Base-by-base conservation (phyloP, 2,329 filamentous ascomycete species). In the Trichoderma oligosporum region DNA sequence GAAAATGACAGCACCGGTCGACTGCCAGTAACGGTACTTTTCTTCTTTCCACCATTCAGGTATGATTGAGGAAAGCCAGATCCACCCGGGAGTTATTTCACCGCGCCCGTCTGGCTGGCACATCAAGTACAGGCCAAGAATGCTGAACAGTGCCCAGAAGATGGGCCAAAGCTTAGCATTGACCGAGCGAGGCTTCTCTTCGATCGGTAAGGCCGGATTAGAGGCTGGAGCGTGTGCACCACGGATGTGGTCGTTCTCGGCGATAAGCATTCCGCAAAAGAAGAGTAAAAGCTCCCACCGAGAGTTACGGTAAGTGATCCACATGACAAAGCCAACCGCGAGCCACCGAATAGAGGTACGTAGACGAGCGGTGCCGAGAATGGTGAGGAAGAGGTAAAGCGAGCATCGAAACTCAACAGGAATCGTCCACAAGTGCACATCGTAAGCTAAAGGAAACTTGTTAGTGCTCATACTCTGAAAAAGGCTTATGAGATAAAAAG, bases 391-490 rank as follows among this genome's bases (percentile, higher is more conserved):
- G 8, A 85, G 73, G 58, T 81, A 74, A 66, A 85, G 76, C 2
- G 80, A 83, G 66, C 78, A 81, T 59, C 79, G 74, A 64, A 82
- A 83, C 66, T 85, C 82, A 45, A 83, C 76, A 2, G 82, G 82
- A 41, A 85, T 84, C 4, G 83, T 85, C 82, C 82, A 85, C 22
- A 85, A 68, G 60, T 85, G 82, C 24, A 81, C 74, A 63, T 84
- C 81, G 63, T 83, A 82, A 20, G 68, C 73, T 67, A 52, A 7
- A 5, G 36, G 27, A 24, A 25, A 7, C 3, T 47, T 36, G 62
- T 71, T 44, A 71, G 65, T 31, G 7, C 9, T 3, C 1, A 22
- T 7, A 53, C 36, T 4, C 44, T 18, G 4, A 25, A 7, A 1
- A 9, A 35, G 31, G 27, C 45, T 20, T 16, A 16, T 18, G n/a